phyloP scores from a whole-genome alignment of 148 eudicot genomes.

The Dysphania ambrosioides region DNA sequence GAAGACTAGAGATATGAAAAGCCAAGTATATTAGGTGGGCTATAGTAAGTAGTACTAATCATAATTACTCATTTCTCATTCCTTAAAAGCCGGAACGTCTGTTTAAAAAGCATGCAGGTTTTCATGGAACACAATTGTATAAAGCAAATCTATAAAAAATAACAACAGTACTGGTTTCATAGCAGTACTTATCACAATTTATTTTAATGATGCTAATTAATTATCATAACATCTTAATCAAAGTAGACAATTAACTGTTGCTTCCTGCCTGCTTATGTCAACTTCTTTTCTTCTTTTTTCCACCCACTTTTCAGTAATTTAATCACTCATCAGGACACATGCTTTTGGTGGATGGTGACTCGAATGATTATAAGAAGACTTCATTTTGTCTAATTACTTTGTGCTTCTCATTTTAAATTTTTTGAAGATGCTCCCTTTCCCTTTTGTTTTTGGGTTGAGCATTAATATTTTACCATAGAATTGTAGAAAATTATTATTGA shows the following conservation, averaged over 20 bases:
- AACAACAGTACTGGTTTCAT: neutral
- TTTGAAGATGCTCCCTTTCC: too few relatives aligned
- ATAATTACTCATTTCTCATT: constrained; percentile 8
- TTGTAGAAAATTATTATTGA: too few relatives aligned
- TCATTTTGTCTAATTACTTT: too few relatives aligned
- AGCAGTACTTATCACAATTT: constrained; percentile 3
- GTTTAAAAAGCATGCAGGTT: constrained; percentile 8
- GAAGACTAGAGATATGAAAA: neutral
- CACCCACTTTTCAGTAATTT: neutral
- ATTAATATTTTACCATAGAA: too few relatives aligned
- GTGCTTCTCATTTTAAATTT: too few relatives aligned
- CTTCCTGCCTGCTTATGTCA: constrained; percentile 3
- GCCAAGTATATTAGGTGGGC: constrained; percentile 10
- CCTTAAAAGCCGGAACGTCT: constrained; percentile 4
- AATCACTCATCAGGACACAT: constrained; percentile 7
- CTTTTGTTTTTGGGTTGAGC: too few relatives aligned
- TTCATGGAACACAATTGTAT: constrained; percentile 2
- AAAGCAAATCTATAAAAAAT: neutral
- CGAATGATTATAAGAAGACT: neutral
- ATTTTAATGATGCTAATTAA: constrained; percentile 11
- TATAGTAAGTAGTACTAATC: neutral
- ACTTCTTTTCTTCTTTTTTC: constrained; percentile 2
- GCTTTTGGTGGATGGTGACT: constrained; percentile 2
- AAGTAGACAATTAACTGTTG: constrained; percentile 10
- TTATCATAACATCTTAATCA: constrained; percentile 11